Evolutionary conservation across 768 basidiomycete species (phyloP).

Genomic region (Gymnopilus junonius): DNA sequence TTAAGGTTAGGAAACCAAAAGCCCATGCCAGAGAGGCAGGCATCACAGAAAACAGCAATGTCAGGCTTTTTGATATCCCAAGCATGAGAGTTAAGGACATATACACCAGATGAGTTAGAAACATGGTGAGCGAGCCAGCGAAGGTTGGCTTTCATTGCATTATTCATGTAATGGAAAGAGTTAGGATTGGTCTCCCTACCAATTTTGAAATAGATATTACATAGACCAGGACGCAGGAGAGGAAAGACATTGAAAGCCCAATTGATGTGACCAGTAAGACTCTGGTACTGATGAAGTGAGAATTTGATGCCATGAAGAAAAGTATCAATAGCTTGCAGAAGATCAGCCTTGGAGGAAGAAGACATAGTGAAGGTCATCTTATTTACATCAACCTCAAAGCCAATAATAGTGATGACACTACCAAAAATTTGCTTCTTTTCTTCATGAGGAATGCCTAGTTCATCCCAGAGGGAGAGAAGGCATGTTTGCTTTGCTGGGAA

Average conservation of each 20-base stretch:
- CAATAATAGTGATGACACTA: slow-evolving; percentile 35
- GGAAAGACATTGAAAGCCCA: slow-evolving; percentile 46
- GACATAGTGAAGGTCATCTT: slow-evolving; percentile 31
- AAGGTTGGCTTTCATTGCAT: slow-evolving; percentile 29
- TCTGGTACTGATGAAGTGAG: no score
- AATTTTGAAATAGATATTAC: slow-evolving; percentile 38
- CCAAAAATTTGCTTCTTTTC: slow-evolving; percentile 42
- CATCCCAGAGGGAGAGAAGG: slow-evolving; percentile 42
- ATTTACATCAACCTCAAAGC: slow-evolving; percentile 38
- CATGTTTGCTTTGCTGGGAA: slow-evolving; percentile 34
- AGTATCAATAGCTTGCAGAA: slow-evolving; percentile 13
- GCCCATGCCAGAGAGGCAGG: slow-evolving; percentile 27
- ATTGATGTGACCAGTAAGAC: no score
- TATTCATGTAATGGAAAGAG: slow-evolving; percentile 29
- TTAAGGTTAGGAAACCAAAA: slow-evolving; percentile 28
- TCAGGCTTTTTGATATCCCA: slow-evolving; percentile 23
- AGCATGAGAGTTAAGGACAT: slow-evolving; percentile 12
- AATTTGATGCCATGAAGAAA: no score
- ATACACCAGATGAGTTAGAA: slow-evolving; percentile 18
- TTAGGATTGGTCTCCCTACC: slow-evolving; percentile 19
- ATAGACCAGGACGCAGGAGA: slow-evolving; percentile 35
- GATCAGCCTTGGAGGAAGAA: neutral
- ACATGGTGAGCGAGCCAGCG: slow-evolving; percentile 36
- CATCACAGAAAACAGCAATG: slow-evolving; percentile 30
- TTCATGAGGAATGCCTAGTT: slow-evolving; percentile 41